A percentile compares a stretch with the other conserved stretches of the same genome.
Evolutionary conservation across 1,284 basidiomycete genomes (phyloP).

Genomic region (Mixia osmundae): DNA sequence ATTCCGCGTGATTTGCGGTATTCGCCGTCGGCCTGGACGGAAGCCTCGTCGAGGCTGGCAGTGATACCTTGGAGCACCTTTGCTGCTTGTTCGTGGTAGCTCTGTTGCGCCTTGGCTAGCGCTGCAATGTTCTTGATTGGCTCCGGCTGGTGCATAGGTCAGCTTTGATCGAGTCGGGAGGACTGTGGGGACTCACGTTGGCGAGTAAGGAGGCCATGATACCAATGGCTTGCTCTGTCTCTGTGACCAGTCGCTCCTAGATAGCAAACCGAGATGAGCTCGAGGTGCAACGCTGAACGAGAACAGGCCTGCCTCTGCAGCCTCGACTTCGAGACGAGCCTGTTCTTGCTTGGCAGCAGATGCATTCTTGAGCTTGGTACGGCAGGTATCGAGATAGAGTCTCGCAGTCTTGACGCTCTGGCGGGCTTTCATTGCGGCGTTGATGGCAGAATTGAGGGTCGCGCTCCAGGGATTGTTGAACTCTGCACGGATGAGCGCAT

Average conservation of each 20-base stretch:
- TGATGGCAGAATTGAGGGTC: conserved; percentile 53
- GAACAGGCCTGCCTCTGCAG: too few species aligned
- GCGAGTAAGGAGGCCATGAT: conserved; percentile 94
- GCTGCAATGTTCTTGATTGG: conserved; percentile 82
- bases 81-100: conserved; percentile 60
- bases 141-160: conserved; percentile 88
- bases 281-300: too few species aligned
- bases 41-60: conserved; percentile 4
- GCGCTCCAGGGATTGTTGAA: conserved; percentile 84
- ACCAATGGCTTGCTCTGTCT: conserved; percentile 90
- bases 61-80: conserved; percentile 40
- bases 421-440: conserved; percentile 69
- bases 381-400: conserved; percentile 12
- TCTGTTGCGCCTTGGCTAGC: conserved; percentile 69
- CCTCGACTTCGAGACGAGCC: conserved; percentile 52
- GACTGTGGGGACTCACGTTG: conserved; percentile 44
- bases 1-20: conserved; percentile 11
- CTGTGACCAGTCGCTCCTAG: conserved; percentile 84
- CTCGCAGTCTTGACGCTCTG: conserved; percentile 56
- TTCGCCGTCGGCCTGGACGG: conserved; percentile 8
- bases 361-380: conserved; percentile 45
- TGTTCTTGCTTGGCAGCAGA: conserved; percentile 58
- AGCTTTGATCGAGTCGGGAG: conserved; percentile 31
- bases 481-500: conserved; percentile 41
- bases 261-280: too few species aligned